These are phyloP conservation scores for Xylaria bambusicola DNA, from an alignment of 495 filamentous ascomycete species.

Conservation along the genomic window DNA sequence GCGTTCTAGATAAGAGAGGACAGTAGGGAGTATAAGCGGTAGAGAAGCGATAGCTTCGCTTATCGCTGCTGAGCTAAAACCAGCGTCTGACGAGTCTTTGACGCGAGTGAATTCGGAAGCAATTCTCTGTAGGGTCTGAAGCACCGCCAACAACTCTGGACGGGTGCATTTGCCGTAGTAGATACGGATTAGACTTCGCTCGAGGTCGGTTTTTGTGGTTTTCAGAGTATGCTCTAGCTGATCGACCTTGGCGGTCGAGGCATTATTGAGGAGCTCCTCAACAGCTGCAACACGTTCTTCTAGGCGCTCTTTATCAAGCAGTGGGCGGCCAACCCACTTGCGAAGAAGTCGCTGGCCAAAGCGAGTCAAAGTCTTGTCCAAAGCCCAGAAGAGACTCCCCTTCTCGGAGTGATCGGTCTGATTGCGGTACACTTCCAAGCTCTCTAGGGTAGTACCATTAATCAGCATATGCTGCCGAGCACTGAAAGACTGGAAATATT, in stretches of 20 bases:
- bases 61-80: slow-evolving; percentile 72
- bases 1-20: slow-evolving; percentile 73
- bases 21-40: slow-evolving; percentile 70
- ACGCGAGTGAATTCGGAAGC: slow-evolving; percentile 70
- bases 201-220: slow-evolving; percentile 78
- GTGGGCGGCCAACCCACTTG: slow-evolving; percentile 92
- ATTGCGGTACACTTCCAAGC: slow-evolving; percentile 94
- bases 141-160: slow-evolving; percentile 79
- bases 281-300: slow-evolving; percentile 87
- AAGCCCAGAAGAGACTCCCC: slow-evolving; percentile 92
- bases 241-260: slow-evolving; percentile 66
- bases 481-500: slow-evolving; percentile 97
- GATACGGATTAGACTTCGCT: slow-evolving; percentile 89
- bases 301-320: slow-evolving; percentile 75
- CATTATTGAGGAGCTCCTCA: slow-evolving; percentile 77
- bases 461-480: slow-evolving; percentile 93
- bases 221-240: slow-evolving; percentile 68
- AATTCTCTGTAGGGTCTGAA: slow-evolving; percentile 84
- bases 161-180: slow-evolving; percentile 96
- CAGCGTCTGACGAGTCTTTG: slow-evolving; percentile 64
- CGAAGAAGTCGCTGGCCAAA: slow-evolving; percentile 87
- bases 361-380: slow-evolving; percentile 88
- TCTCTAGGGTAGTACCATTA: slow-evolving; percentile 92
- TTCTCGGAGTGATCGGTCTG: slow-evolving; percentile 83
- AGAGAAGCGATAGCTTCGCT: slow-evolving; percentile 73